Conservation (phyloP, 2,329 filamentous ascomycete species). For the Colletotrichum endophyticum region DNA sequence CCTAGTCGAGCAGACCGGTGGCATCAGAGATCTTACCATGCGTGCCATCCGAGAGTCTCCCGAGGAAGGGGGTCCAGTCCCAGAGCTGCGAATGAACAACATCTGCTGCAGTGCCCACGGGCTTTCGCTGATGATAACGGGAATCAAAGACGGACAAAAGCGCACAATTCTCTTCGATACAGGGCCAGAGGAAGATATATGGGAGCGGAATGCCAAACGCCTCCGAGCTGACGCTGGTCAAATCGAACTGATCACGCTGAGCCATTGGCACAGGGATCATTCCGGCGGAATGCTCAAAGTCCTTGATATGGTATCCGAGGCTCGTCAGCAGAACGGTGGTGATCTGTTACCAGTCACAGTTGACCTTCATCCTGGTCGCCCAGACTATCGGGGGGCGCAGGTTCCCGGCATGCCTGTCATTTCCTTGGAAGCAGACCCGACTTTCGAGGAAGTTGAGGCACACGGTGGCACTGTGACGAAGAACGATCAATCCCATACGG, state of each 20-base stretch:
- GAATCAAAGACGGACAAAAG: conserved; percentile 43
- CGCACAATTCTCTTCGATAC: conserved; percentile 58
- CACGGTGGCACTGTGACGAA: conserved; percentile 32
- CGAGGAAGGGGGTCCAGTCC: conserved; percentile 43
- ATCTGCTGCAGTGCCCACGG: conserved; percentile 61
- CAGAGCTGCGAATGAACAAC: conserved; percentile 52
- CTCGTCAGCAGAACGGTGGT: background rate
- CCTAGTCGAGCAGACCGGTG: conserved; percentile 45
- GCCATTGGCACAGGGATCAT: conserved; percentile 62
- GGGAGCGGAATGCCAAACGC: conserved; percentile 53
- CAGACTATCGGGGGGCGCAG: conserved; percentile 48
- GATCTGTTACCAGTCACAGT: conserved; percentile 35
- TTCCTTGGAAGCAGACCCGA: conserved; percentile 57
- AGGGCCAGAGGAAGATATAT: conserved; percentile 55
- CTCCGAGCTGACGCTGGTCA: conserved; percentile 26
- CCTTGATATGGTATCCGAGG: conserved; percentile 51
- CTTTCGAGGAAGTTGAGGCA: conserved; percentile 48
- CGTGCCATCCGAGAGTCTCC: conserved; percentile 32
- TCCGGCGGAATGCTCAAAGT: conserved; percentile 55
- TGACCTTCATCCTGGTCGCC: conserved; percentile 58
- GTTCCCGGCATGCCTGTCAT: conserved; percentile 39
- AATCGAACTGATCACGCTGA: conserved; percentile 50
- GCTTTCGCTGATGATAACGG: conserved; percentile 56
- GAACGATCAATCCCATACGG: conserved; percentile 42
- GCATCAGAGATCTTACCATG: conserved; percentile 45